Conservation (phyloP, 2,329 filamentous ascomycete genomes). For the Claviceps sp. region DNA sequence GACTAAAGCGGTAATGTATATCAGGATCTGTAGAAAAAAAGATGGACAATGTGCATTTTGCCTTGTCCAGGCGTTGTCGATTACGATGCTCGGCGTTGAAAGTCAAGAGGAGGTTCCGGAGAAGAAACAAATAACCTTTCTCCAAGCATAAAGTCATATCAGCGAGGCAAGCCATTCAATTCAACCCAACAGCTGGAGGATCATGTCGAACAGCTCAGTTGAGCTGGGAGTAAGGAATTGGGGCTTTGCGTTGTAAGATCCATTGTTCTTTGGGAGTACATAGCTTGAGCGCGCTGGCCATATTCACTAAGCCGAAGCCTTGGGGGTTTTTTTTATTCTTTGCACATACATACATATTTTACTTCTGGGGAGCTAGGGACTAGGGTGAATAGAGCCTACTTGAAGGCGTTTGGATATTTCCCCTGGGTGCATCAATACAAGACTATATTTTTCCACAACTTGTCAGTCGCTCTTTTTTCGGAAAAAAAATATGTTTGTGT, state of each 20-base stretch:
- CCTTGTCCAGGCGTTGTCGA: conserved; percentile 8
- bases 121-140: not conserved
- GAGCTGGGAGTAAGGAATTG: not conserved
- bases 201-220: not conserved
- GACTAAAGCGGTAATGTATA: conserved; percentile 13
- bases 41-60: not conserved
- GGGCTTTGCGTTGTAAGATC: not conserved
- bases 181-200: not conserved
- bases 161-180: not conserved
- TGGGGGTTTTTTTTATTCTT: not conserved
- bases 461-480: not conserved
- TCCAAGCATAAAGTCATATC: not conserved
- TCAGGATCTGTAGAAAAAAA: conserved; percentile 11
- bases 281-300: not conserved
- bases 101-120: not conserved
- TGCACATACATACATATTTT: conserved; percentile 3
- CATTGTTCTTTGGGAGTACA: not conserved
- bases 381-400: not conserved
- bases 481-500: not conserved
- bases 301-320: not conserved
- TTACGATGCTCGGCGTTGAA: not conserved
- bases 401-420: not conserved
- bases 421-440: conserved; percentile 1
- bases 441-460: not conserved
- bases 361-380: not conserved